A percentile compares a stretch with the other conserved stretches of the same genome.
phyloP scores from a whole-genome alignment of 2,329 filamentous ascomycete genomes.

The Aspergillus felis region DNA sequence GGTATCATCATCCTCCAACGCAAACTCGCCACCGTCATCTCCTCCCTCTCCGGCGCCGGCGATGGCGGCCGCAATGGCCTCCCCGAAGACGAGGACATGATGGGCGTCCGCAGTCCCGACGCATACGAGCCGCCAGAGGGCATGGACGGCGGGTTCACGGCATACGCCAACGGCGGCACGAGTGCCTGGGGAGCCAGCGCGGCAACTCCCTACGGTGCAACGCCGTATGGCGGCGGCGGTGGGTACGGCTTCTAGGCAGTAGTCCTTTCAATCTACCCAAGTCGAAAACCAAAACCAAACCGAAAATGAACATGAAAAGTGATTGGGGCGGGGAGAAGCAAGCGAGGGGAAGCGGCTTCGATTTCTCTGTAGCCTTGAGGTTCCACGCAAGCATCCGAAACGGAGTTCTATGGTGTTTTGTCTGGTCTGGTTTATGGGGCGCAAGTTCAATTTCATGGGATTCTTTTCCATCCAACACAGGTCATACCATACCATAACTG shows the following conservation, averaged over 20 bases:
- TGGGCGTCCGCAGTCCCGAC: constrained; percentile 50
- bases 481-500: neutral
- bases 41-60: constrained; percentile 53
- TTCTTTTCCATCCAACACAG: neutral
- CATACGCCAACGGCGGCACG: constrained; percentile 47
- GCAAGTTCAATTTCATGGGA: neutral
- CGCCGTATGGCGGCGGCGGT: constrained; percentile 21
- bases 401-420: neutral
- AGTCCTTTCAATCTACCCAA: neutral
- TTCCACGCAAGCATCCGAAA: neutral
- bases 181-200: constrained; percentile 64
- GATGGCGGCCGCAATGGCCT: constrained; percentile 52
- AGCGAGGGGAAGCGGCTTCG: neutral
- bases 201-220: constrained; percentile 56
- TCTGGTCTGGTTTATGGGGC: neutral
- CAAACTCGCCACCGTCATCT: constrained; percentile 79
- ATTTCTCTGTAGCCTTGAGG: neutral
- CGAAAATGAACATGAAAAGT: neutral
- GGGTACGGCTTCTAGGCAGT: constrained; percentile 25
- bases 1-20: constrained; percentile 85
- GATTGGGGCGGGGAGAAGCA: neutral
- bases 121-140: constrained; percentile 45
- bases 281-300: too few relatives aligned
- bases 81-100: constrained; percentile 42
- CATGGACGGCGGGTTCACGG: constrained; percentile 40